Evolutionary conservation across 2,329 filamentous ascomycete genomes (phyloP).

Genomic region (Xylaria sp.): DNA sequence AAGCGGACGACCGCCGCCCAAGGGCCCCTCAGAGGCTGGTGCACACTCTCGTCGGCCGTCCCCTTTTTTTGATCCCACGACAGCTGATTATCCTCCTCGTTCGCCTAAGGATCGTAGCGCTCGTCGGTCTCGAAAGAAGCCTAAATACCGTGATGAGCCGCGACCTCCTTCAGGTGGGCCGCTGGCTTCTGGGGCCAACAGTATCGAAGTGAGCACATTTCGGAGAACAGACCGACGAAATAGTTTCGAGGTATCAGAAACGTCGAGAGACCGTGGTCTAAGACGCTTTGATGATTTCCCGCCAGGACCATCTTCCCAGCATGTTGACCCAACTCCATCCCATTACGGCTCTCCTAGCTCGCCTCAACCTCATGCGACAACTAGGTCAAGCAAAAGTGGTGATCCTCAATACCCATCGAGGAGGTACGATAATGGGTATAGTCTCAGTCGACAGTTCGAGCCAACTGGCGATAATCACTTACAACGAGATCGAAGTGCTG

Average conservation of each 20-base stretch:
- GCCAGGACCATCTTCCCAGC: constrained; percentile 64
- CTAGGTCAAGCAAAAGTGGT: constrained; percentile 63
- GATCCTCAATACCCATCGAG: constrained; percentile 57
- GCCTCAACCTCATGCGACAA: constrained; percentile 68
- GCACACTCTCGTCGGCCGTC: constrained; percentile 45
- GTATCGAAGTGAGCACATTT: constrained; percentile 63
- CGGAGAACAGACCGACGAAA: constrained; percentile 53
- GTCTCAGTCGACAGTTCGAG: constrained; percentile 50
- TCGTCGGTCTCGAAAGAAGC: constrained; percentile 51
- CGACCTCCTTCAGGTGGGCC: constrained; percentile 53
- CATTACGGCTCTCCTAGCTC: constrained; percentile 69
- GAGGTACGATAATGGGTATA: constrained; percentile 43
- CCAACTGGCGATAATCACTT: constrained; percentile 28
- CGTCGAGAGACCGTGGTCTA: constrained; percentile 53
- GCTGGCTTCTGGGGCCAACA: constrained; percentile 60
- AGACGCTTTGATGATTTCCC: constrained; percentile 54
- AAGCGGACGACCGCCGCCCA: constrained; percentile 37
- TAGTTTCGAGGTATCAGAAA: constrained; percentile 50
- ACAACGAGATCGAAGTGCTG: constrained; percentile 29
- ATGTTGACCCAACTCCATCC: constrained; percentile 63
- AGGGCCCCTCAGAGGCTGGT: constrained; percentile 43
- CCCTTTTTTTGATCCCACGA: constrained; percentile 42
- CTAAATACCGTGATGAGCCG: constrained; percentile 54
- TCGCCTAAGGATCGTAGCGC: constrained; percentile 47
- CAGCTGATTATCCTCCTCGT: constrained; percentile 43